These are phyloP conservation scores for Albizia julibrissin DNA, from an alignment of 306 rosid genomes.

Conservation along the genomic window DNA sequence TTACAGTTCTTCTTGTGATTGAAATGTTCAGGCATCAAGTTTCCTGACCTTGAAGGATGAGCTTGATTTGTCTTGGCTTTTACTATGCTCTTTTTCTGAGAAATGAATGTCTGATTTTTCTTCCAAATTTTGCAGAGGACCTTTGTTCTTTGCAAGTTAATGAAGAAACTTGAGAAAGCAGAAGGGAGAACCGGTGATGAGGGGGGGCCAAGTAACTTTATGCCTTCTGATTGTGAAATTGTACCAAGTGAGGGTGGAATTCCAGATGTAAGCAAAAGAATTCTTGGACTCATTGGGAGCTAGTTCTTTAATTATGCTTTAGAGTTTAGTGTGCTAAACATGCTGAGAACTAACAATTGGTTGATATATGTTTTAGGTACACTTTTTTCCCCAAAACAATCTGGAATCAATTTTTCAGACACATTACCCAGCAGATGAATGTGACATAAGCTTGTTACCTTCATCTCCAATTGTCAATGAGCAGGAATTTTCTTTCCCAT, in stretches of 20 bases:
- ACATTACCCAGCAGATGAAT: neutral
- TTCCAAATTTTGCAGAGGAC: constrained; percentile 43
- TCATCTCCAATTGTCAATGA: neutral
- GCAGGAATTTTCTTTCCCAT: neutral
- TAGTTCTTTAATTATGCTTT: neutral
- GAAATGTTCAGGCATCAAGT: neutral
- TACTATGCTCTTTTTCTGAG: constrained; percentile 9
- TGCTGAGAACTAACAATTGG: constrained; percentile 8
- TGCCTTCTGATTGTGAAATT: constrained; percentile 27
- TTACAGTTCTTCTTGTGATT: constrained; percentile 1
- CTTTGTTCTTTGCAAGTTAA: constrained; percentile 57
- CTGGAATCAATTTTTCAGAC: neutral
- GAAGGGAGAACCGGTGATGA: constrained; percentile 31
- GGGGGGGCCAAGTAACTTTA: constrained; percentile 35
- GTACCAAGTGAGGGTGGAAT: neutral
- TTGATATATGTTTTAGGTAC: constrained; percentile 33
- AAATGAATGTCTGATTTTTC: constrained; percentile 6
- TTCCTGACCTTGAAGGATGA: constrained; percentile 19
- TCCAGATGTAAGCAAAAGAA: constrained; percentile 45
- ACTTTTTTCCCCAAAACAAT: neutral
- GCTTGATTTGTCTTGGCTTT: neutral
- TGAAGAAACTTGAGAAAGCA: constrained; percentile 32
- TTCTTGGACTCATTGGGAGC: constrained; percentile 6
- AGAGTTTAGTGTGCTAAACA: neutral
- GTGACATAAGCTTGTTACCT: neutral